A percentile compares a stretch with the other conserved stretches of the same genome.
Conservation (phyloP, 495 filamentous ascomycete genomes). For the Entonaema liquescens region DNA sequence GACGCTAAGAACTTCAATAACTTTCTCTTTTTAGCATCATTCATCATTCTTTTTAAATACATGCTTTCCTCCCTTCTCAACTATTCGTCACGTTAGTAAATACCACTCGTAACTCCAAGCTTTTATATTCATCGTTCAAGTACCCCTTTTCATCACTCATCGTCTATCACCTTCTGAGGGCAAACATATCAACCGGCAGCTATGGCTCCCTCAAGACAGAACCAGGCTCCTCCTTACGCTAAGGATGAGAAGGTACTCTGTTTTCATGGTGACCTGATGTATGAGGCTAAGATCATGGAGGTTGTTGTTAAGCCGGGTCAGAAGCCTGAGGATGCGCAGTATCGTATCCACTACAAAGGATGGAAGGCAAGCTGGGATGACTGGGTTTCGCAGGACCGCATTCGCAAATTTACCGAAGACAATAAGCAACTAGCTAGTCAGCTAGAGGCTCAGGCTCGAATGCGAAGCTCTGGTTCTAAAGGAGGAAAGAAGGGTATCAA, state of each 20-base stretch:
- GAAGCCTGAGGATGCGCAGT: slow-evolving; percentile 79
- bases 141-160: not conserved
- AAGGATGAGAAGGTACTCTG: slow-evolving; percentile 96
- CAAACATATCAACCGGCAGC: not conserved
- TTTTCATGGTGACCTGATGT: slow-evolving; percentile 95
- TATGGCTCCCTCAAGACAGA: slow-evolving; percentile 54
- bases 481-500: slow-evolving; percentile 65
- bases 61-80: too few relatives aligned
- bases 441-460: slow-evolving; percentile 67
- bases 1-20: not conserved
- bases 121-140: not conserved
- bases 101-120: not conserved
- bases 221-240: slow-evolving; percentile 65
- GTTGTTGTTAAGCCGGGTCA: slow-evolving; percentile 66
- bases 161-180: slow-evolving; percentile 3
- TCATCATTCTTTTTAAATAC: not conserved
- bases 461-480: slow-evolving; percentile 54
- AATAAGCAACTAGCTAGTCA: slow-evolving; percentile 84
- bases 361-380: slow-evolving; percentile 99
- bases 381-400: slow-evolving; percentile 94
- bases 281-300: slow-evolving; percentile 95
- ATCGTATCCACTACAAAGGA: slow-evolving; percentile 97
- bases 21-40: not conserved
- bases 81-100: not conserved
- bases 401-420: slow-evolving; percentile 93